Percentiles rank a stretch among this genome's conserved stretches.
These are phyloP conservation scores for Elongisporangium senticosum DNA, from an alignment of 352 stramenopile species.

Conservation along the genomic window DNA sequence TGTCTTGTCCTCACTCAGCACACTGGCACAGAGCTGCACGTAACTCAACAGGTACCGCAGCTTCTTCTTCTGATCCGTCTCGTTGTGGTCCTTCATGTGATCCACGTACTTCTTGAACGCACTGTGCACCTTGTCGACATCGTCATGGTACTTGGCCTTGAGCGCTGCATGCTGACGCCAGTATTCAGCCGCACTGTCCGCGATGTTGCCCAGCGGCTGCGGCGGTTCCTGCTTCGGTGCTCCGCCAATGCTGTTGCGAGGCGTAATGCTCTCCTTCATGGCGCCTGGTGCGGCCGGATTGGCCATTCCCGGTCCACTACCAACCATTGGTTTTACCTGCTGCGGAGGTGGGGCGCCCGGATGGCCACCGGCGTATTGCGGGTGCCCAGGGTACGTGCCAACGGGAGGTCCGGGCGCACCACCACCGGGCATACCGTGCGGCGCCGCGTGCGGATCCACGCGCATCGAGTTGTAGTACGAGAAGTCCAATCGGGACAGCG, in stretches of 20 bases:
- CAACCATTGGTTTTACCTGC: conserved; percentile 7
- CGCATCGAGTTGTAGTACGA: conserved; percentile 72
- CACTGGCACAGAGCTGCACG: conserved; percentile 71
- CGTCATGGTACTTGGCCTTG: conserved; percentile 74
- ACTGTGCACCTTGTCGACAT: conserved; percentile 83
- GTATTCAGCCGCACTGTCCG: conserved; percentile 59
- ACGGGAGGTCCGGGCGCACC: conserved; percentile 18
- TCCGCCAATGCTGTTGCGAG: conserved; percentile 4
- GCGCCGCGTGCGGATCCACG: conserved; percentile 26
- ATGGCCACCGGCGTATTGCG: conserved; percentile 27
- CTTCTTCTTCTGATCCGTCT: conserved; percentile 86
- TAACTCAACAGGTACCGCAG: conserved; percentile 79
- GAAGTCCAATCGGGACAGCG: conserved; percentile 68
- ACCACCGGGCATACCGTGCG: conserved; percentile 7
- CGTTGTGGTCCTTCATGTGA: conserved; percentile 83
- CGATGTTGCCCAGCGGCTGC: conserved; percentile 14
- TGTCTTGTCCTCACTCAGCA: conserved; percentile 73
- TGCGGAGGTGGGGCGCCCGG: conserved; percentile 13
- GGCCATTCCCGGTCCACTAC: conserved; percentile 14
- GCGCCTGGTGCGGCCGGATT: conserved; percentile 2
- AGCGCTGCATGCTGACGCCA: conserved; percentile 73
- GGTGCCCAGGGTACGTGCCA: conserved; percentile 32
- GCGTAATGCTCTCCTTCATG: conserved; percentile 16
- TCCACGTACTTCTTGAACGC: conserved; percentile 87
- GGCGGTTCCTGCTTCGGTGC: conserved; percentile 8